phyloP scores from a whole-genome alignment of 441 rosid species.

The Pelargonium fulgidum region DNA sequence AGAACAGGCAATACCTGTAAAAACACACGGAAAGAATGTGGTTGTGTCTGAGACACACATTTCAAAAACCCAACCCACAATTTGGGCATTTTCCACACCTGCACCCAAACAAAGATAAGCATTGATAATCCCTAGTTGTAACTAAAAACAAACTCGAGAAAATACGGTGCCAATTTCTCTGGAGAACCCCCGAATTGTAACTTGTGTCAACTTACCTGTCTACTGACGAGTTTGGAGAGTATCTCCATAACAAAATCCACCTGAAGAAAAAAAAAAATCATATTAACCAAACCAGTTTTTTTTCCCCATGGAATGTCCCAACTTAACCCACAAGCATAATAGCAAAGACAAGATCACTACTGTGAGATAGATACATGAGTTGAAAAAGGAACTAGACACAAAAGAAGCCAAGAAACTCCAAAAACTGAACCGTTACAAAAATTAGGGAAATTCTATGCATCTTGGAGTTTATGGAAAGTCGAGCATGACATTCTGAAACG shows the following conservation, averaged over 20 bases:
- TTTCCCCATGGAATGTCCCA: background rate
- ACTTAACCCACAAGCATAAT: background rate
- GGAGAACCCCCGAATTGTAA: too few relatives aligned
- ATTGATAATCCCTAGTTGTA: slow-evolving; percentile 1
- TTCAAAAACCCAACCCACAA: slow-evolving; percentile 97
- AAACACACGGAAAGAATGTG: slow-evolving; percentile 82
- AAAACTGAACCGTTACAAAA: too few relatives aligned
- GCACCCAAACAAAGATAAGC: slow-evolving; percentile 19
- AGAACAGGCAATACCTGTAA: slow-evolving; percentile 15
- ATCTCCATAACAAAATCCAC: slow-evolving; percentile 98
- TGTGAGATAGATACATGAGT: background rate
- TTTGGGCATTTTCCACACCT: slow-evolving; percentile 98
- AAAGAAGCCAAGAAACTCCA: too few relatives aligned
- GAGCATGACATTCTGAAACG: background rate
- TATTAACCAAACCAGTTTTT: background rate
- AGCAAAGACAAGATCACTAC: background rate
- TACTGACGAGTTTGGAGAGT: slow-evolving; percentile 81
- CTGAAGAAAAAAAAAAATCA: slow-evolving; percentile 27
- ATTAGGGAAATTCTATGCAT: background rate
- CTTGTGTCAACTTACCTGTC: too few relatives aligned
- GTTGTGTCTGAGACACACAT: slow-evolving; percentile 89
- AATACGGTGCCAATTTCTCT: background rate
- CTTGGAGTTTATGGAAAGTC: background rate
- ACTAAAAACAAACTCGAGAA: background rate
- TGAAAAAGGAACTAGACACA: too few relatives aligned